phyloP scores from a whole-genome alignment of 345 rosid genomes.

The Fremontodendron californicum region DNA sequence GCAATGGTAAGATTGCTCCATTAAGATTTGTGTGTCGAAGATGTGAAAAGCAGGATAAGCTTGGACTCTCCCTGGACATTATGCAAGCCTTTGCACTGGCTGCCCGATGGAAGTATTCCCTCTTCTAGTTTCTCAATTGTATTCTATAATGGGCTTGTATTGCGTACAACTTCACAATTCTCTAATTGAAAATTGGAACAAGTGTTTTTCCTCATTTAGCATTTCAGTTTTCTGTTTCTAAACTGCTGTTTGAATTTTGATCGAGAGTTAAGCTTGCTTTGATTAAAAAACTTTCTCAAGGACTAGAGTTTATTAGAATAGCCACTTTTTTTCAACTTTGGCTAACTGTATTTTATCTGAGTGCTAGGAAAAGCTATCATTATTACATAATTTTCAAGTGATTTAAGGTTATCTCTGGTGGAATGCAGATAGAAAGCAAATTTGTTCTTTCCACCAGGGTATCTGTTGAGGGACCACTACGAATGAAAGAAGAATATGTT shows the following conservation, averaged over 20 bases:
- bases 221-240: not conserved
- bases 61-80: not conserved
- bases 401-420: slow-evolving; percentile 5
- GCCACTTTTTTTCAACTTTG: not conserved
- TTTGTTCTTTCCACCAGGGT: slow-evolving; percentile 54
- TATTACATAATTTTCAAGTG: not conserved
- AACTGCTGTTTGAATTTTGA: not conserved
- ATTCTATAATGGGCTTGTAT: not conserved
- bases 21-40: not conserved
- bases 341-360: not conserved
- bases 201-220: not conserved
- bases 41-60: not conserved
- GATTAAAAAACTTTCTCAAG: not conserved
- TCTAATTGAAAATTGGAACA: not conserved
- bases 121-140: not conserved
- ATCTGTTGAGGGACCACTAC: slow-evolving; percentile 79
- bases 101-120: not conserved
- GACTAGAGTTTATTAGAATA: not conserved
- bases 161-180: not conserved
- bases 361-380: not conserved
- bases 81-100: not conserved
- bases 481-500: slow-evolving; percentile 77
- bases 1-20: not conserved
- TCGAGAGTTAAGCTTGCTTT: not conserved
- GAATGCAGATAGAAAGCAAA: slow-evolving; percentile 77